Percentiles rank a stretch among this genome's conserved stretches.
These are phyloP conservation scores for Cladosporium sp. DNA, from an alignment of 2,329 filamentous ascomycete species.

Conservation along the genomic window DNA sequence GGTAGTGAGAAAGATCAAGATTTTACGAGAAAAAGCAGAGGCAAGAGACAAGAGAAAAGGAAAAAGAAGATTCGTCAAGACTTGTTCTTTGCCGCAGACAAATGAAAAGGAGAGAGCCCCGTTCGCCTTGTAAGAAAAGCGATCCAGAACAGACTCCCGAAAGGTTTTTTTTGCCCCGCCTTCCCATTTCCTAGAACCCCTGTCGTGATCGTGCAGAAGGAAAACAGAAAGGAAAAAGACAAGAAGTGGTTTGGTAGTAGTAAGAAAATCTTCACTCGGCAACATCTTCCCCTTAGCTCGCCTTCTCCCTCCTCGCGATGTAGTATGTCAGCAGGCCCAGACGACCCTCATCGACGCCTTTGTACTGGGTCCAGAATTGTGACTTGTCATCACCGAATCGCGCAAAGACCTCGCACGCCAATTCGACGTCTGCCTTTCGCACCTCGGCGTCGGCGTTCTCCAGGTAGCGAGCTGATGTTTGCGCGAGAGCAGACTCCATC, in stretches of 20 bases:
- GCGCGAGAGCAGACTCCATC: slow-evolving; percentile 17
- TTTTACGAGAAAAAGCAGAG: too few species aligned
- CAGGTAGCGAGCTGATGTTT: slow-evolving; percentile 24
- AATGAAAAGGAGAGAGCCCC: too few species aligned
- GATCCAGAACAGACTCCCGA: too few species aligned
- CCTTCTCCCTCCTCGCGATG: slow-evolving; percentile 59
- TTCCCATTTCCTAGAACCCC: not conserved
- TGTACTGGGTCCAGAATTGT: slow-evolving; percentile 64
- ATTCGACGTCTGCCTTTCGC: slow-evolving; percentile 68
- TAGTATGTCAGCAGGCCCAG: slow-evolving; percentile 79
- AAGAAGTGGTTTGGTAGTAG: not conserved
- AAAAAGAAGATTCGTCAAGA: too few species aligned
- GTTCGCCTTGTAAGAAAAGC: too few species aligned
- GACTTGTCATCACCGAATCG: slow-evolving; percentile 42
- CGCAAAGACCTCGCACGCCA: slow-evolving; percentile 69
- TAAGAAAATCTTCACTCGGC: not conserved
- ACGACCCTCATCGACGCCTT: slow-evolving; percentile 62
- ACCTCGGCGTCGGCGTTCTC: slow-evolving; percentile 30
- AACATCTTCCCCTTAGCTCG: not conserved
- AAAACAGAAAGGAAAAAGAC: not conserved
- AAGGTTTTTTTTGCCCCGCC: not conserved
- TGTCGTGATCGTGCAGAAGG: not conserved
- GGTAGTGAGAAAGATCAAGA: too few species aligned
- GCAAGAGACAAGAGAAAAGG: too few species aligned
- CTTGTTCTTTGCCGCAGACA: too few species aligned